Conservation (phyloP, 306 rosid species). For the Vigna mungo region DNA sequence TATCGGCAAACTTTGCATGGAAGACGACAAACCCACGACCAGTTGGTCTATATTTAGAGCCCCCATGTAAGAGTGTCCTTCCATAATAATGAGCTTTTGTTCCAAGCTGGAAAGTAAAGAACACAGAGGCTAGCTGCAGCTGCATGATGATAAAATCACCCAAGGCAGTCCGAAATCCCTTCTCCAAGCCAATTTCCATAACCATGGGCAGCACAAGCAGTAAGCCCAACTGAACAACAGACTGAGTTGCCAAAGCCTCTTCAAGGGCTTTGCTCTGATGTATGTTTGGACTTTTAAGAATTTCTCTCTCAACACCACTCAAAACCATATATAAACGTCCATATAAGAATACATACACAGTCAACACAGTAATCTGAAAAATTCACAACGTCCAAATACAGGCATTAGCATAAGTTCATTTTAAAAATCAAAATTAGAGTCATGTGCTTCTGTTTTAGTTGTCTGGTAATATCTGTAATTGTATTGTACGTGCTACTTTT, state of each 20-base stretch:
- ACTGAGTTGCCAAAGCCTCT: constrained; percentile 89
- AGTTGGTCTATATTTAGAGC: constrained; percentile 88
- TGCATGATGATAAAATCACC: constrained; percentile 96
- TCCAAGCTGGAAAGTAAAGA: constrained; percentile 97
- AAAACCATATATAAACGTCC: constrained; percentile 94
- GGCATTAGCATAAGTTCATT: constrained; percentile 28
- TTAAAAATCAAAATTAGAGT: constrained; percentile 6
- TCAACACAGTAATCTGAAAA: constrained; percentile 84
- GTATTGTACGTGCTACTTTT: not conserved
- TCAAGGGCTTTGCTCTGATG: constrained; percentile 81
- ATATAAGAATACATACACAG: constrained; percentile 82
- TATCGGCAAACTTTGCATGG: constrained; percentile 93
- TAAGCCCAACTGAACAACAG: constrained; percentile 85
- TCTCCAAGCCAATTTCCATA: constrained; percentile 98
- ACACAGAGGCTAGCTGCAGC: constrained; percentile 95
- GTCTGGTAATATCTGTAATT: not conserved
- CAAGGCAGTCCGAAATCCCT: constrained; percentile 94
- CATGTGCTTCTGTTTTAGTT: constrained; percentile 10
- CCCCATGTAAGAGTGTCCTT: constrained; percentile 96
- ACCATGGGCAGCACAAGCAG: constrained; percentile 92
- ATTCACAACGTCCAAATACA: constrained; percentile 30
- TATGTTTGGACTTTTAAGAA: constrained; percentile 65
- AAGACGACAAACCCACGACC: constrained; percentile 98
- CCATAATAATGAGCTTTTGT: constrained; percentile 95
- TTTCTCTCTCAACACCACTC: constrained; percentile 91